These are phyloP conservation scores for Notholithocarpus densiflorus DNA, from an alignment of 306 rosid species.

Conservation along the genomic window DNA sequence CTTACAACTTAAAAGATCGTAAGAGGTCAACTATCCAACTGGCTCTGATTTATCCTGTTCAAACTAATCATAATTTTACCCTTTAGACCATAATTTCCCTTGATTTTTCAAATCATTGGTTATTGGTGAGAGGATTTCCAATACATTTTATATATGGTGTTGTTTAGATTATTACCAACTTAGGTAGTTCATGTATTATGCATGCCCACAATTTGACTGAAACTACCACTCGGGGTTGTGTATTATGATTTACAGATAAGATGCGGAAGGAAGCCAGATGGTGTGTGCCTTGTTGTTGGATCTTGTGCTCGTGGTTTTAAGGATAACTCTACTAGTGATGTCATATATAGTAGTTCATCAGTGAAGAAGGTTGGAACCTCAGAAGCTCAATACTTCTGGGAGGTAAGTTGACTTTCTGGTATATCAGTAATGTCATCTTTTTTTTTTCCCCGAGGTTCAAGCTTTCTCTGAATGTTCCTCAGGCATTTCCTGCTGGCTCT, in stretches of 20 bases:
- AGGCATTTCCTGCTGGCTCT: slow-evolving; percentile 98
- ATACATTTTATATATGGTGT: background rate
- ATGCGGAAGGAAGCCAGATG: slow-evolving; percentile 82
- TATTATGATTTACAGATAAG: slow-evolving; percentile 62
- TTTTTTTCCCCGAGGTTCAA: background rate
- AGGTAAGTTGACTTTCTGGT: slow-evolving; percentile 49
- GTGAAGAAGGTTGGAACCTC: slow-evolving; percentile 68
- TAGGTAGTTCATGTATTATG: background rate
- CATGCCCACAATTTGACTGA: slow-evolving; percentile 6
- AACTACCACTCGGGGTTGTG: slow-evolving; percentile 24
- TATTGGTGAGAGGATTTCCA: background rate
- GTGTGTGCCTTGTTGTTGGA: slow-evolving; percentile 92
- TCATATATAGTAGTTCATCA: slow-evolving; percentile 75
- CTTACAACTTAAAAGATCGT: background rate
- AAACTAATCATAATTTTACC: background rate
- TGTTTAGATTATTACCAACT: background rate
- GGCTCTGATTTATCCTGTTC: background rate
- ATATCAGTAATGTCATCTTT: background rate
- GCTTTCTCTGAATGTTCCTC: slow-evolving; percentile 34
- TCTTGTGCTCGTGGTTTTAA: slow-evolving; percentile 86
- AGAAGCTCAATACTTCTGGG: slow-evolving; percentile 88
- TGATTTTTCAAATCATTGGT: background rate
- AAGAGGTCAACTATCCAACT: background rate
- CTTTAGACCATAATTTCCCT: background rate
- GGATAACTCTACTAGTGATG: slow-evolving; percentile 64